A percentile compares a stretch with the other conserved stretches of the same genome.
Evolutionary conservation across 2,329 filamentous ascomycete species (phyloP).

Genomic region (Claviceps africana): DNA sequence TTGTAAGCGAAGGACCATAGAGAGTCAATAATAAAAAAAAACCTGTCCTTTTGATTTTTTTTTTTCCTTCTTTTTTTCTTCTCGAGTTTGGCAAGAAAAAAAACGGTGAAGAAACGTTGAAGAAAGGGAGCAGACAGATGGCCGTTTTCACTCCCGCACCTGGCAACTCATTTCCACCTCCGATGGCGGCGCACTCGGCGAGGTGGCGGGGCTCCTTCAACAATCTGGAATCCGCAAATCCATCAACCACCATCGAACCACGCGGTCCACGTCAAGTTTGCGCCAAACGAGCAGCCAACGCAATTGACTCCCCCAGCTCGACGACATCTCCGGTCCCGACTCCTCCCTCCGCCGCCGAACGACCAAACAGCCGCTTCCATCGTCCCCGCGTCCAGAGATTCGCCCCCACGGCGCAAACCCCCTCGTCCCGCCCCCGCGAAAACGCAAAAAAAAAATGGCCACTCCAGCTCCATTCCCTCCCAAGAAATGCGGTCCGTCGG

Average conservation of each 20-base stretch:
- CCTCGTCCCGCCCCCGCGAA: too few relatives aligned
- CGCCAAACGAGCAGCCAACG: neutral
- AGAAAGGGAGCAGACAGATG: too few relatives aligned
- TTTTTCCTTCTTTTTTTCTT: too few relatives aligned
- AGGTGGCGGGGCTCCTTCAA: too few relatives aligned
- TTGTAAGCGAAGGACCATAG: neutral
- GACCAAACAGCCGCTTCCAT: neutral
- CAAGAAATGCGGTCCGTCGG: conserved; percentile 43
- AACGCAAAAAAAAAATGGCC: conserved; percentile 11
- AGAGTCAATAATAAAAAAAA: neutral
- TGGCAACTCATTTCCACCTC: neutral
- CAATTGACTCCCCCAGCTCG: neutral
- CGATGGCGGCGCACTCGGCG: neutral
- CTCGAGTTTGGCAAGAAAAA: neutral
- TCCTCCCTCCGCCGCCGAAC: neutral
- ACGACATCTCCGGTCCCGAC: neutral
- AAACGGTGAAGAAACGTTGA: too few relatives aligned
- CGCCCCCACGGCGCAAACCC: neutral
- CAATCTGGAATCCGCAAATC: too few relatives aligned
- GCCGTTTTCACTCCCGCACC: too few relatives aligned
- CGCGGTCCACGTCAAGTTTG: neutral
- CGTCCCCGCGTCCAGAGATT: neutral
- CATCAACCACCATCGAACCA: too few relatives aligned
- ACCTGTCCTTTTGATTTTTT: too few relatives aligned
- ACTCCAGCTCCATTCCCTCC: conserved; percentile 34